Evolutionary conservation across 208 protist genomes (phyloP).

Genomic region (Tetramitus jugosus): DNA sequence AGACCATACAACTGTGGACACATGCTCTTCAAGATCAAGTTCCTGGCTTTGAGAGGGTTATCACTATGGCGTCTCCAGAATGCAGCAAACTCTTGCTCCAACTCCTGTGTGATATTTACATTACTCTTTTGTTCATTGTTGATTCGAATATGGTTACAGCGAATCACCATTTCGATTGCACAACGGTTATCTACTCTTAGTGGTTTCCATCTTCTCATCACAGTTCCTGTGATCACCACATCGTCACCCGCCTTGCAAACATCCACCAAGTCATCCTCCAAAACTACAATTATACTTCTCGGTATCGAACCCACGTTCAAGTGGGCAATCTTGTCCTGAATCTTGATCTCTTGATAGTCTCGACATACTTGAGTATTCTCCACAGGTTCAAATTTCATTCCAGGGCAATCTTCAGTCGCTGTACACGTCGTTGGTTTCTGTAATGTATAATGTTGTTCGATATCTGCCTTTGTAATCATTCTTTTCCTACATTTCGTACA

Average conservation of each 20-base stretch:
- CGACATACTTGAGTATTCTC: constrained; percentile 28
- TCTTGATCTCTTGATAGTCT: constrained; percentile 61
- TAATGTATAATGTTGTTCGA: constrained; percentile 38
- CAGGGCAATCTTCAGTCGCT: not conserved
- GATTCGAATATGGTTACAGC: constrained; percentile 51
- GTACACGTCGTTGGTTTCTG: constrained; percentile 29
- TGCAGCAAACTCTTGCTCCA: constrained; percentile 39
- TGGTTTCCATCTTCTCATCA: constrained; percentile 36
- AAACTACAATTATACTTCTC: constrained; percentile 46
- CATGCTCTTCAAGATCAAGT: constrained; percentile 50
- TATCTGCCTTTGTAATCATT: constrained; percentile 36
- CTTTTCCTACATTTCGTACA: constrained; percentile 44
- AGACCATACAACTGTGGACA: constrained; percentile 61
- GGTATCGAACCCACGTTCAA: constrained; percentile 53
- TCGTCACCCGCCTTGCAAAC: constrained; percentile 65
- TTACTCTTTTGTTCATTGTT: constrained; percentile 52
- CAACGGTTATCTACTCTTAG: constrained; percentile 17
- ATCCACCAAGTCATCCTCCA: constrained; percentile 65
- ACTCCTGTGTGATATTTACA: constrained; percentile 43
- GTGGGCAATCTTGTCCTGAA: constrained; percentile 58
- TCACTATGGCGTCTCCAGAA: constrained; percentile 50
- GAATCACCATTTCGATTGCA: constrained; percentile 40
- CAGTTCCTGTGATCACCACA: constrained; percentile 43
- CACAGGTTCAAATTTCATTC: constrained; percentile 2
- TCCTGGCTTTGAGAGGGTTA: constrained; percentile 41